Base-by-base conservation (phyloP, 768 basidiomycete species). In the Suillus luteus region DNA sequence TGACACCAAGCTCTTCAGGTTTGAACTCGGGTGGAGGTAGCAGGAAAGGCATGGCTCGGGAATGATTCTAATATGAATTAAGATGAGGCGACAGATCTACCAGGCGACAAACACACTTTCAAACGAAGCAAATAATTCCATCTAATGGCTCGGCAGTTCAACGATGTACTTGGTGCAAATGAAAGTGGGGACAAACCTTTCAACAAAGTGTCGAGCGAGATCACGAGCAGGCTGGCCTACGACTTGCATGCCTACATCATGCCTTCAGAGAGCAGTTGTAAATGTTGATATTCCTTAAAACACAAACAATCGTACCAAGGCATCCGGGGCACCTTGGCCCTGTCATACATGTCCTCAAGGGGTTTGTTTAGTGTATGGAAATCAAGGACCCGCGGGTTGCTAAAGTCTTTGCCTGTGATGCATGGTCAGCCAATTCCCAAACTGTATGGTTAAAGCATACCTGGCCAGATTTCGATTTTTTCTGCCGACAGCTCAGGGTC, bases 191-290 rank as follows among this genome's bases (percentile, higher is more conserved):
- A 66, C 79, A 67, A 66, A 92, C 91, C 96, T 85, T 75, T 98
- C 91, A 17, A 94, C 86, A 69, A 99, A 99, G 78, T 99, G 97
- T 55, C 97, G 86, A 64, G 91, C 92, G 12, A 99, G 77, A 76
- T 99, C 97, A 27, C 96, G 85, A 22, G 96, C 95, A 55, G 97
- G 97, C 72, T 96, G 95, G 3, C 97, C 97, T 33, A 98, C 91
- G 48, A 99, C 88, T 75, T 99, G 97, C 81, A 98, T 82, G 0
- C 88, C 93, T 44, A 99, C 93, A 73, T 99, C 97, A 73, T 99
- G 97, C 95, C 95, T 96, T 67, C 12, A 17, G 37, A 41, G 27
- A 52, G 27, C 15, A 14, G 17, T 63, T 41, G 64, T 51, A 40
- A 55, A 54, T 27, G 27, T 61, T 19, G 10, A 40, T 14, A 43